Base-by-base conservation (phyloP, 2,329 filamentous ascomycete species). In the Botryotinia narcissicola region DNA sequence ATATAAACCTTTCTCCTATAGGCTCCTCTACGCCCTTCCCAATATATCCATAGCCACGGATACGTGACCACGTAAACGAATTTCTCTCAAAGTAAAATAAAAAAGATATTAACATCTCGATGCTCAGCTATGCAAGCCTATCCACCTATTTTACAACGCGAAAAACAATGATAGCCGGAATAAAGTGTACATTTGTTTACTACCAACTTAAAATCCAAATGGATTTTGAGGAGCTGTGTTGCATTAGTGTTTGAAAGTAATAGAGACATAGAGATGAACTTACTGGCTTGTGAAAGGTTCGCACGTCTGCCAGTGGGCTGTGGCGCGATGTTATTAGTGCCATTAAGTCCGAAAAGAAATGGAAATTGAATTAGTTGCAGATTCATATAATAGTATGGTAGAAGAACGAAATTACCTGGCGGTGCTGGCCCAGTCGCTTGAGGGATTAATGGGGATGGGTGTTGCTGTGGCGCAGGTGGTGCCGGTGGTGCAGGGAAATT, bases 241-340 rank as follows among this genome's bases (percentile, higher is more conserved):
- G 73, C 5, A 73, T 78, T 73, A 76, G 77, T 69, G 76, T 35
- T 63, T 44, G 54, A 29, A 14, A 46, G 51, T 73, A 60, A 61
- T 64, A 51, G 60, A 42, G 57, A 42, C n/a, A 73, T 18, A 10
- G 46, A 54, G 57, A 64, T 63, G 66, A 74, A 63, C 95, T 92
- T 91, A 98, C 95, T 99, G 80, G 96, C 96, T 89, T 97, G 93
- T 70, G 93, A 88, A 78, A 99, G 87, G 82, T 98, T 98, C 73
- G 96, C 96, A 85, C 93, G 90, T 79, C 92, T 87, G 76, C 96
- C 96, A 10, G 96, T 99, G 42, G 94, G 88, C 84, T 98, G 96
- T 44, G 95, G 90, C 75, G 89, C 87, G 78, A 98, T 84, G 82
- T 93, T 96, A 83, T 94, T 94, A 44, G 90, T 85, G 67, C 86